These are phyloP conservation scores for Xylaria sp. DNA, from an alignment of 2,329 filamentous ascomycete species.

Conservation along the genomic window DNA sequence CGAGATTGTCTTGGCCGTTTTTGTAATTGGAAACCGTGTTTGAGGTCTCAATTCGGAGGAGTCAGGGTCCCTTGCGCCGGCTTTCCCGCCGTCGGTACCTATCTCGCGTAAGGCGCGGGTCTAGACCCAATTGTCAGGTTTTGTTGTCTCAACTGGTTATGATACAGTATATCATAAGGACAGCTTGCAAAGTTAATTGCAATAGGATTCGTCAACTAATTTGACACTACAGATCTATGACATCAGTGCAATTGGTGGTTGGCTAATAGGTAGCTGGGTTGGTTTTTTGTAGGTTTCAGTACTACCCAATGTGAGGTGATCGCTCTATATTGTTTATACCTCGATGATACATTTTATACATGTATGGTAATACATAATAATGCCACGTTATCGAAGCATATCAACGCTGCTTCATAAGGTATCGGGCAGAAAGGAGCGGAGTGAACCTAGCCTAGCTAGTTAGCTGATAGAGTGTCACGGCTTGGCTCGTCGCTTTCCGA, in stretches of 20 bases:
- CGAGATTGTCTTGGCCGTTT: conserved; percentile 3
- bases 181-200: background rate
- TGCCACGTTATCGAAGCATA: conserved; percentile 6
- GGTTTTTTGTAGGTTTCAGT: background rate
- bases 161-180: background rate
- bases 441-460: conserved; percentile 11
- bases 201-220: background rate
- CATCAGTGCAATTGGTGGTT: background rate
- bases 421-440: conserved; percentile 12
- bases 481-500: conserved; percentile 73
- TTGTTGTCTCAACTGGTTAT: background rate
- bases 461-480: conserved; percentile 10
- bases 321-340: conserved; percentile 31
- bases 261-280: background rate
- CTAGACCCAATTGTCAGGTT: background rate
- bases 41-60: background rate
- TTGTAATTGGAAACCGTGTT: conserved; percentile 1
- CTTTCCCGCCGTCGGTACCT: conserved; percentile 4
- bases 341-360: conserved; percentile 25
- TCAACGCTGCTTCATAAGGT: background rate
- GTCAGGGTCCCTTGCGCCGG: conserved; percentile 12
- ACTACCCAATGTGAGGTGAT: background rate
- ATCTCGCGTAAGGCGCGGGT: background rate
- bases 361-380: conserved; percentile 23
- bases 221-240: background rate